Conservation (phyloP, 176 grass and related monocot species). For the Oryza glumipatula region DNA sequence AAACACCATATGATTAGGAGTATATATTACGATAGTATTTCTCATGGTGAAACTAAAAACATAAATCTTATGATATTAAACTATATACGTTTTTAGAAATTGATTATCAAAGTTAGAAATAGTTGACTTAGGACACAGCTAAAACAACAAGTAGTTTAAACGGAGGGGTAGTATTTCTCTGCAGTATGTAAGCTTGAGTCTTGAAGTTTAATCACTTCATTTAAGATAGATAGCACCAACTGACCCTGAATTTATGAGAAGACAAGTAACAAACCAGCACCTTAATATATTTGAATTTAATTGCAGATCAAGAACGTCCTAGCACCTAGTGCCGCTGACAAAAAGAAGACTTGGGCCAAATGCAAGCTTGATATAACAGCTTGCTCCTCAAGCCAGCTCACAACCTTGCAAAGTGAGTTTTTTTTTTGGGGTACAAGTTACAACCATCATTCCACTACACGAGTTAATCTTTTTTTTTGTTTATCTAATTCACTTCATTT, state of each 20-base stretch:
- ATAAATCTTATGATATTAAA: no score
- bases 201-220: neutral
- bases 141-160: no score
- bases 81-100: no score
- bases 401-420: constrained; percentile 66
- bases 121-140: no score
- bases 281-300: neutral
- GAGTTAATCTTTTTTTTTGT: constrained; percentile 24
- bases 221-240: constrained; percentile 2
- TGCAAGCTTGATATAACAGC: constrained; percentile 80
- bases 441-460: neutral
- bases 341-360: constrained; percentile 56
- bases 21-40: no score
- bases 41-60: no score
- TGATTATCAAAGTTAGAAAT: no score
- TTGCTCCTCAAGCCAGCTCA: constrained; percentile 68
- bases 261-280: neutral
- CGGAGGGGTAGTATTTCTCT: neutral
- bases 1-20: no score
- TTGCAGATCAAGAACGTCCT: constrained; percentile 86
- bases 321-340: constrained; percentile 69
- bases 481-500: constrained; percentile 1
- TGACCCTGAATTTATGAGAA: neutral
- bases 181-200: neutral
- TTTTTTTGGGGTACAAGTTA: neutral